phyloP scores from a whole-genome alignment of 306 rosid genomes.

The Rosa persica region DNA sequence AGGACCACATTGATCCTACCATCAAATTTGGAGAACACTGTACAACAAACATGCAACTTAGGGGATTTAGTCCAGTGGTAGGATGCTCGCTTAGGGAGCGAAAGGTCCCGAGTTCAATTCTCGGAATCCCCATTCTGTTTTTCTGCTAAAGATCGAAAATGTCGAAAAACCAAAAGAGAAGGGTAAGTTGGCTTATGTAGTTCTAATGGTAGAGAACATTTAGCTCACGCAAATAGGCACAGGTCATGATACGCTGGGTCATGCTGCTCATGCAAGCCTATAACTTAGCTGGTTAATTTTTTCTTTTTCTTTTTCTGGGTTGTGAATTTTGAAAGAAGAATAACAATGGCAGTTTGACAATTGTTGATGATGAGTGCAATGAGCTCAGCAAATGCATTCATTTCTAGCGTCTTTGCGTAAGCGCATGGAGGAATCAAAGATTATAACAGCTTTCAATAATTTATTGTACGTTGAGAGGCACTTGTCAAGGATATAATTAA shows the following conservation, averaged over 20 bases:
- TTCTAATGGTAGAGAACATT: background rate
- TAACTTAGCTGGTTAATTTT: conserved; percentile 1
- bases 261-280: background rate
- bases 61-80: conserved; percentile 42
- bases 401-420: conserved; percentile 26
- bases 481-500: conserved; percentile 18
- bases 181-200: background rate
- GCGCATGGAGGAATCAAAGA: conserved; percentile 30
- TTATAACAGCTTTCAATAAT: conserved; percentile 22
- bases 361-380: conserved; percentile 20
- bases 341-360: conserved; percentile 26
- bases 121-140: conserved; percentile 25
- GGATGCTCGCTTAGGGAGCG: conserved; percentile 41
- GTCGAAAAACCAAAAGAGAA: background rate
- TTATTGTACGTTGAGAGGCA: background rate
- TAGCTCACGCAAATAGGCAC: background rate
- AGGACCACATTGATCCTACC: background rate
- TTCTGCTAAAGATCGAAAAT: background rate
- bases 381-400: conserved; percentile 40
- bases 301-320: conserved; percentile 21
- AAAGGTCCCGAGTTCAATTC: conserved; percentile 39
- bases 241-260: background rate
- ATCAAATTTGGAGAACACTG: background rate
- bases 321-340: conserved; percentile 25
- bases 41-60: background rate